Evolutionary conservation across 179 eudicot species (phyloP), one percentile per base, ranked within the genome.

Genomic region (Monotropa hypopitys): DNA sequence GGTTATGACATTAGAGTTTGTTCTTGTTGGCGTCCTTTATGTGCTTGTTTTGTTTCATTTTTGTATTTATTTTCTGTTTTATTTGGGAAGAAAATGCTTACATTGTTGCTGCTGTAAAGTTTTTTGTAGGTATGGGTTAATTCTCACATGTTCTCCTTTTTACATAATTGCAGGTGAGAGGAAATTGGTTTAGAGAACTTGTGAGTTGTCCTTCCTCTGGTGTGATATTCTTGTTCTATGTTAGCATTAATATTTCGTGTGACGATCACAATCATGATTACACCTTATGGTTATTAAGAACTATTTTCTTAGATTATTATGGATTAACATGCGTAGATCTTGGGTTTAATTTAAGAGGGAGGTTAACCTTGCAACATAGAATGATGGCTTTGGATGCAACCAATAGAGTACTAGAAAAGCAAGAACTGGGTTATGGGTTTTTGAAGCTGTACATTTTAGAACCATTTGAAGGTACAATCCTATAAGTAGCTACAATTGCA

Each of bases 151-250:
- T 78, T 81, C 42, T 49, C 62, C 4, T 74, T 73, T 77, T 63
- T 30, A 47, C 83, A 47, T 82, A 72, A 59, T 68, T 83, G 81
- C 97, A 91, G 97, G 93, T 83, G 67, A 78, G 63, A 56, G 83
- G 83, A 83, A 86, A 80, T 51, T 91, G 97, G 97, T 90, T 91
- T 76, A 87, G 78, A 71, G 80, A 59, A 47, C 70, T 71, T 76
- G 97, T 91, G 82, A 89, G 97, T 86, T 68, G 81, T 78, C 75
- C 63, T 77, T 81, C 72, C 78, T 47, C 38, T 77, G 45, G 7
- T 71, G 18, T 38, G 78, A 35, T 1, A 43, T n/a, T 32, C 11
- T 72, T 50, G 10, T 40, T 33, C 65, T 4, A 20, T 59, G 21
- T 77, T 18, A 40, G 13, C 38, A 4, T 30, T 61, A 30, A 28